Percentiles rank a stretch among this genome's conserved stretches.
These are phyloP conservation scores for Paraphoma sp. DNA, from an alignment of 2,329 filamentous ascomycete genomes.

Conservation along the genomic window DNA sequence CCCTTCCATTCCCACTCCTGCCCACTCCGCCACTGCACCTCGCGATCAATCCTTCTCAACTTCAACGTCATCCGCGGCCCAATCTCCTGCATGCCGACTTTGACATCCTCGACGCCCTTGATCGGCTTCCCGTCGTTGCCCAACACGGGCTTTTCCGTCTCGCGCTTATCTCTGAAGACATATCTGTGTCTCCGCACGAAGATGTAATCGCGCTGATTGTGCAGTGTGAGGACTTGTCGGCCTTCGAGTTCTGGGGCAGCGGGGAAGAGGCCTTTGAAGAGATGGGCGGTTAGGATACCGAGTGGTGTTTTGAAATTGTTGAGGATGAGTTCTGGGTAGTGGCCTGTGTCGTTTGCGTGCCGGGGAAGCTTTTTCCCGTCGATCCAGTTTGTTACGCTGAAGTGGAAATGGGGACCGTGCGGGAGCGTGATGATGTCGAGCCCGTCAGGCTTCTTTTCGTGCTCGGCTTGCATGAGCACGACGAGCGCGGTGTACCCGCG, in stretches of 20 bases:
- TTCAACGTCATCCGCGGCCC: slow-evolving; percentile 78
- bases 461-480: slow-evolving; percentile 80
- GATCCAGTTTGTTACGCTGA: slow-evolving; percentile 88
- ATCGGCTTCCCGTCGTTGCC: slow-evolving; percentile 82
- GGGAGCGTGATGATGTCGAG: slow-evolving; percentile 86
- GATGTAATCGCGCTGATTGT: slow-evolving; percentile 96
- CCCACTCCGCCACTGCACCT: slow-evolving; percentile 77
- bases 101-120: slow-evolving; percentile 83
- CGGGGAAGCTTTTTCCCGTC: slow-evolving; percentile 87
- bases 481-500: slow-evolving; percentile 84
- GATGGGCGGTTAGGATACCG: slow-evolving; percentile 81
- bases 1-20: slow-evolving; percentile 97
- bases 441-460: slow-evolving; percentile 78
- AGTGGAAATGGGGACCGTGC: slow-evolving; percentile 88
- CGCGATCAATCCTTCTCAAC: slow-evolving; percentile 87
- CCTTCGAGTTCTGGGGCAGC: slow-evolving; percentile 82
- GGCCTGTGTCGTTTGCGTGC: slow-evolving; percentile 84
- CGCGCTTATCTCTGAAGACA: slow-evolving; percentile 86
- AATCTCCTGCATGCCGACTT: slow-evolving; percentile 87
- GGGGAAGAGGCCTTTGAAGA: slow-evolving; percentile 83
- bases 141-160: slow-evolving; percentile 85
- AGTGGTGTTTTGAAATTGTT: slow-evolving; percentile 96
- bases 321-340: slow-evolving; percentile 86
- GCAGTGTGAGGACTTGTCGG: slow-evolving; percentile 87
- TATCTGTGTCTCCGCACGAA: slow-evolving; percentile 92